Base-by-base conservation (phyloP, 345 rosid genomes). In the Arabidopsis arenosa region DNA sequence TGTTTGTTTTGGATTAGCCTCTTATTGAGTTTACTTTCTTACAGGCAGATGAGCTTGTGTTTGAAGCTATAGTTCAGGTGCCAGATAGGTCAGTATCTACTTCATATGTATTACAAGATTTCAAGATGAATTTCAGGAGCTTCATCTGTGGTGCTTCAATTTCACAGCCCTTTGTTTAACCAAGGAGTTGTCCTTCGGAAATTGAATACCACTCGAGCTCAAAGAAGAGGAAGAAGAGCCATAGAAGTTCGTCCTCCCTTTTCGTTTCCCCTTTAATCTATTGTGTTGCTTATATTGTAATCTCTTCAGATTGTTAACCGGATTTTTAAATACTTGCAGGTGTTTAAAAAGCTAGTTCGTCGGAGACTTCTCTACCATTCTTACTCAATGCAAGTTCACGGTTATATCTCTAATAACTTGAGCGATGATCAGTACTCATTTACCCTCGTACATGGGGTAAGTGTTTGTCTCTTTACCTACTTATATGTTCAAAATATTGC, bases 321-420 rank as follows among this genome's bases (percentile, higher is more conserved):
- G 6, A 4, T 21, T 11, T 75, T 62, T 45, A 35, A 68, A 67
- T 77, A 61, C 41, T 57, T 80, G 15, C 78, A 91, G 97, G 98
- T 94, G 28, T 80, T 92, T 81, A 89, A 92, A 82, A 92, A 90
- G 92, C 79, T 94, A 32, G 89, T 83, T 67, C 89, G 74, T 60
- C 94, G 90, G 35, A 89, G 85, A 58, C 88, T 92, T 60, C 80
- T 94, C 73, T 94, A 94, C 84, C 89, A 87, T 84, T 90, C 98
- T 35, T 94, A 94, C 81, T 92, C 97, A 55, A 90, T 94, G 96
- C 95, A 87, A 86, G 96, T 94, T 81, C 90, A 94, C 68, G 98
- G 97, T 40, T 90, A 81, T 53, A 76, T 88, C 72, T 80, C 85
- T 52, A 84, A 91, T 40, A 74, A 61, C 36, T 52, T 76, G 58